phyloP scores from a whole-genome alignment of 768 basidiomycete genomes.

The Sporobolomyces pararoseus region DNA sequence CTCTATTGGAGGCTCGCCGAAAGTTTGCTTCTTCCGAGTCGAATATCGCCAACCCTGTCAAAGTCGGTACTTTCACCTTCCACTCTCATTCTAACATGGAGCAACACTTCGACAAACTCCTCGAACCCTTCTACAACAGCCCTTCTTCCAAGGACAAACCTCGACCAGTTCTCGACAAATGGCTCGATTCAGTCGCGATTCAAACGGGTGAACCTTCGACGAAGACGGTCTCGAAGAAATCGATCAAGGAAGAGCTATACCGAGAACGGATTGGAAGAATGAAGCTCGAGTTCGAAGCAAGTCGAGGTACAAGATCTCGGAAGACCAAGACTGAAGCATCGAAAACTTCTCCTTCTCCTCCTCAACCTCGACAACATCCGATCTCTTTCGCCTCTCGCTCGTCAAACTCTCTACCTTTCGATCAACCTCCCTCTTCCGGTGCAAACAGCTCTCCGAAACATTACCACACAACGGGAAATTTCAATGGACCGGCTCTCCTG shows the following conservation, averaged over 20 bases:
- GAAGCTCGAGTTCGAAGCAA: neutral
- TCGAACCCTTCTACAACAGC: neutral
- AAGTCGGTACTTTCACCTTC: no score
- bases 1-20: neutral
- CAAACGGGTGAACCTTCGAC: neutral
- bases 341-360: neutral
- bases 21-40: no score
- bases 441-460: neutral
- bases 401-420: neutral
- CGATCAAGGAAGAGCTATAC: neutral
- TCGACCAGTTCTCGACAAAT: neutral
- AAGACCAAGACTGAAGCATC: neutral
- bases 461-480: neutral
- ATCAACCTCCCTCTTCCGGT: neutral
- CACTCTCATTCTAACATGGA: neutral
- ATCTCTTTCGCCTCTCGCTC: neutral
- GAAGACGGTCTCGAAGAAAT: neutral
- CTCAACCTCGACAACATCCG: neutral
- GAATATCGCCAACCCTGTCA: no score
- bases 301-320: neutral
- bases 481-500: neutral
- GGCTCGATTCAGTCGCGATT: neutral
- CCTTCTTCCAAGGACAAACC: neutral
- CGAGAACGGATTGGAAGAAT: neutral
- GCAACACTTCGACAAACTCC: neutral